Evolutionary conservation across 768 basidiomycete species (phyloP).

Genomic region (Tricholoma sp.): DNA sequence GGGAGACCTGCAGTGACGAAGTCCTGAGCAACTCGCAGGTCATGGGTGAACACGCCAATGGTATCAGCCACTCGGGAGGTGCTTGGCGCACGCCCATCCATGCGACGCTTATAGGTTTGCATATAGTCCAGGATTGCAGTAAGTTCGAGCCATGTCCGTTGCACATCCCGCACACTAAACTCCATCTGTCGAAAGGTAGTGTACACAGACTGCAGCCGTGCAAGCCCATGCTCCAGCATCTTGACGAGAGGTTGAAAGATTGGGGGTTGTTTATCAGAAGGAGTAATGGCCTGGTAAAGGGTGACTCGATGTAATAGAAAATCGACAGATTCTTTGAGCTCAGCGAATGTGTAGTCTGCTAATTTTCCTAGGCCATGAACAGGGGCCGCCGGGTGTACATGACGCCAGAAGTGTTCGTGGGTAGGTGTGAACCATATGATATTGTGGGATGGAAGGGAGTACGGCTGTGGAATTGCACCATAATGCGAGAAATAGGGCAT

Average conservation of each 20-base stretch:
- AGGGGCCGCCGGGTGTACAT: neutral
- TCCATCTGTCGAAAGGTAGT: too few relatives aligned
- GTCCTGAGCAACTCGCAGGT: neutral
- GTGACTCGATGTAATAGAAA: neutral
- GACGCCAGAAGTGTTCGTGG: neutral
- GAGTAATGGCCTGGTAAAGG: neutral
- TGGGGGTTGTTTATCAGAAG: neutral
- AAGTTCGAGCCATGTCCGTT: neutral
- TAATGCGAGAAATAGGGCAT: conserved; percentile 2
- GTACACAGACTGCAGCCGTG: too few relatives aligned
- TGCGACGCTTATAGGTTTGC: neutral
- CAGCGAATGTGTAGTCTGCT: neutral
- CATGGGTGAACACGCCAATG: neutral
- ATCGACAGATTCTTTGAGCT: neutral
- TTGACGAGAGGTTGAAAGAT: neutral
- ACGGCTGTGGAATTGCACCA: conserved; percentile 4
- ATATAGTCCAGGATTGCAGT: neutral
- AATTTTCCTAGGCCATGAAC: neutral
- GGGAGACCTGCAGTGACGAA: neutral
- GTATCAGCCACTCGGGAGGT: neutral
- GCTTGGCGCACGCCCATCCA: neutral
- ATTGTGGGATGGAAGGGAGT: neutral
- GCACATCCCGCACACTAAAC: neutral
- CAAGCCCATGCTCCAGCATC: too few relatives aligned
- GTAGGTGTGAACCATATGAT: neutral